These are phyloP conservation scores for Aspergillus wentii DNA, from an alignment of 495 filamentous ascomycete genomes.

Conservation along the genomic window DNA sequence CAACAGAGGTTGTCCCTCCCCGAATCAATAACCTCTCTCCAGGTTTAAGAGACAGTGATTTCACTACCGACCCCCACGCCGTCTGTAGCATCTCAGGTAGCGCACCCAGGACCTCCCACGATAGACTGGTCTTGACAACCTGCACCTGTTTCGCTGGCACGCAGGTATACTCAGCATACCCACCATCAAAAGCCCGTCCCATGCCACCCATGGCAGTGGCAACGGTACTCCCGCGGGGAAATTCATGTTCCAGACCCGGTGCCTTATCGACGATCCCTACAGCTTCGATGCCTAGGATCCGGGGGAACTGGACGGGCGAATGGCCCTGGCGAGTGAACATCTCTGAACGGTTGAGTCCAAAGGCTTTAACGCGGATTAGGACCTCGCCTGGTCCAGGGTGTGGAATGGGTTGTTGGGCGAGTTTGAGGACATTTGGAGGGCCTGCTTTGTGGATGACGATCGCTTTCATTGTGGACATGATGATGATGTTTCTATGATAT, in stretches of 20 bases:
- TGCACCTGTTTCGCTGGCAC: conserved; percentile 40
- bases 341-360: conserved; percentile 53
- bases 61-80: conserved; percentile 42
- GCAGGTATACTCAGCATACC: conserved; percentile 51
- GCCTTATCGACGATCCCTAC: conserved; percentile 38
- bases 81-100: conserved; percentile 55
- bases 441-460: conserved; percentile 33
- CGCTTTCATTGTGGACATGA: conserved; percentile 30
- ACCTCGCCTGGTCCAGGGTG: conserved; percentile 31
- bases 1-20: conserved; percentile 46
- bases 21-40: conserved; percentile 45
- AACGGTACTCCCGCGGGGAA: conserved; percentile 37
- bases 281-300: conserved; percentile 48
- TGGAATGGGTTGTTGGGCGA: conserved; percentile 31
- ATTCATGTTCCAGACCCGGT: conserved; percentile 25
- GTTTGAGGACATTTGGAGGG: conserved; percentile 30
- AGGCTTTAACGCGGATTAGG: conserved; percentile 45
- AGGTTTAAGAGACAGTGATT: conserved; percentile 27
- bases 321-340: conserved; percentile 52
- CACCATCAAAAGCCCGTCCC: conserved; percentile 46
- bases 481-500: conserved; percentile 3
- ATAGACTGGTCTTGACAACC: conserved; percentile 26
- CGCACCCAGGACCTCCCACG: conserved; percentile 42
- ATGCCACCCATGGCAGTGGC: conserved; percentile 51
- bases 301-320: conserved; percentile 41